These are phyloP conservation scores for Trichoderma atroviride DNA, from an alignment of 2,329 filamentous ascomycete species.

Conservation along the genomic window DNA sequence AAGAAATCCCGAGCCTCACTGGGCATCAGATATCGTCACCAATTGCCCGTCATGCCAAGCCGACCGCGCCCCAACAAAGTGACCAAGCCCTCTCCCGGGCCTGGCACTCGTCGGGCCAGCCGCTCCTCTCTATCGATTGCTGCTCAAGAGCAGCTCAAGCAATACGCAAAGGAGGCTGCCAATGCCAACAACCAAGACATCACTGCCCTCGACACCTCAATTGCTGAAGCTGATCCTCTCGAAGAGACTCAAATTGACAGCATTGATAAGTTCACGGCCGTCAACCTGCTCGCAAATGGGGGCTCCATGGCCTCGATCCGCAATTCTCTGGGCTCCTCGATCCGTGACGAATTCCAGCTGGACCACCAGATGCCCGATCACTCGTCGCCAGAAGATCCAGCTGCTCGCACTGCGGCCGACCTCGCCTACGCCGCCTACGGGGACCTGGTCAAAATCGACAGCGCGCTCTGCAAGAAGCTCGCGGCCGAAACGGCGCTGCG, in stretches of 20 bases:
- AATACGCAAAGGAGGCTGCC: slow-evolving; percentile 29
- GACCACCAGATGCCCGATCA: slow-evolving; percentile 22
- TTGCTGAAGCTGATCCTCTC: slow-evolving; percentile 3
- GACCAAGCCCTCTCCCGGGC: slow-evolving; percentile 42
- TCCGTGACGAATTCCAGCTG: slow-evolving; percentile 23
- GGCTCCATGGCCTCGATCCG: slow-evolving; percentile 20
- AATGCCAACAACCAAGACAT: slow-evolving; percentile 11
- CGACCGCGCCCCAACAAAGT: slow-evolving; percentile 49
- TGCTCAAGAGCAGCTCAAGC: slow-evolving; percentile 40
- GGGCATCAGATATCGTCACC: not conserved
- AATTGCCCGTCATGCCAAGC: slow-evolving; percentile 31
- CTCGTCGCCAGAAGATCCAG: slow-evolving; percentile 16
- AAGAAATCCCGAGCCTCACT: not conserved
- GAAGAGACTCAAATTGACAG: slow-evolving; percentile 25
- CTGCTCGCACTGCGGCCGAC: slow-evolving; percentile 47
- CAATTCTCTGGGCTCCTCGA: slow-evolving; percentile 12
- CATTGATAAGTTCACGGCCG: slow-evolving; percentile 23
- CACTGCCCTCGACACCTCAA: not conserved
- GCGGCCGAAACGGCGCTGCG: slow-evolving; percentile 53
- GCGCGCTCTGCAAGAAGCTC: slow-evolving; percentile 58
- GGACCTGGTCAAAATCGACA: slow-evolving; percentile 51
- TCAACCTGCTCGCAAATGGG: slow-evolving; percentile 28
- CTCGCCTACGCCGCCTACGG: slow-evolving; percentile 54
- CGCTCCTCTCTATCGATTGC: slow-evolving; percentile 34
- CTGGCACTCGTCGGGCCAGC: slow-evolving; percentile 28